Percentiles rank a stretch among this genome's conserved stretches.
Conservation (phyloP, 352 stramenopile genomes). For the Plasmopara muralis region DNA sequence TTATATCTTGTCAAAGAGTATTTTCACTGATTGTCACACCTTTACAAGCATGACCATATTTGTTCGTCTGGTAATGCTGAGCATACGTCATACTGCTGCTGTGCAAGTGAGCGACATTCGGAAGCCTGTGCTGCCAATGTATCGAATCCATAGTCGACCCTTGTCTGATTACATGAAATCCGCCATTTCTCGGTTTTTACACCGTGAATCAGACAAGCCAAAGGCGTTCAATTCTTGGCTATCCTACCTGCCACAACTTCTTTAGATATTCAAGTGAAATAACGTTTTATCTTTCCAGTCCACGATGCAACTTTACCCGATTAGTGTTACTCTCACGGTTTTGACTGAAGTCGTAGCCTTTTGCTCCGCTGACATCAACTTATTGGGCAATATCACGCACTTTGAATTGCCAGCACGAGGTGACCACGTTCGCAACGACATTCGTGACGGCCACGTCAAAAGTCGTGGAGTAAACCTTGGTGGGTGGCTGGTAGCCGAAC, state of each 20-base stretch:
- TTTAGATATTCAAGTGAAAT: constrained; percentile 6
- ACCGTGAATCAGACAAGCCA: background rate
- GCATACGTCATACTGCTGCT: background rate
- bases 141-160: background rate
- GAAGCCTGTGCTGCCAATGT: background rate
- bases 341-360: background rate
- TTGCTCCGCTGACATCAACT: constrained; percentile 3
- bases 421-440: constrained; percentile 25
- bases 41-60: background rate
- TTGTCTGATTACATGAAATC: constrained; percentile 5
- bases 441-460: constrained; percentile 30
- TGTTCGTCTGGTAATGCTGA: constrained; percentile 2
- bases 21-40: background rate
- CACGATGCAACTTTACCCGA: constrained; percentile 6
- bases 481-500: constrained; percentile 72
- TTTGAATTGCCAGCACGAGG: background rate
- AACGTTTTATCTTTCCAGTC: background rate
- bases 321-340: background rate
- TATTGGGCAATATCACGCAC: constrained; percentile 5
- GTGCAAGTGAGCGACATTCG: background rate
- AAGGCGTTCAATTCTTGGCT: background rate
- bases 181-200: background rate
- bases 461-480: constrained; percentile 73
- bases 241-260: background rate
- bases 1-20: no score